These are phyloP conservation scores for Fraxinus cuspidata DNA, from an alignment of 257 asterid genomes.

Conservation along the genomic window DNA sequence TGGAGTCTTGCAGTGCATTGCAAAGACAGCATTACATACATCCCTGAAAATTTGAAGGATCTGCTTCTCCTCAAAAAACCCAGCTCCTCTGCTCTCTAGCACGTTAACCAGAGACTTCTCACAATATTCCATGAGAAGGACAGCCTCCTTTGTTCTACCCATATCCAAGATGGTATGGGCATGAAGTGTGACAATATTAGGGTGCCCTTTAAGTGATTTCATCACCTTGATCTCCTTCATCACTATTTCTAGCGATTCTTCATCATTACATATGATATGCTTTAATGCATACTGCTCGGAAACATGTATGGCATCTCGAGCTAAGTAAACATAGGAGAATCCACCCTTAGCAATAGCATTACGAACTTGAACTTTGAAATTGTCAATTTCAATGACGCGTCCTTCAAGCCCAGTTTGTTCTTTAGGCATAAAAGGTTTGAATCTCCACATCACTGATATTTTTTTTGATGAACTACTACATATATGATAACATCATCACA, in stretches of 20 bases:
- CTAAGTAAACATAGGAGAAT: slow-evolving; percentile 88
- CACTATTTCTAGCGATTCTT: slow-evolving; percentile 72
- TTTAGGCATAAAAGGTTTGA: slow-evolving; percentile 80
- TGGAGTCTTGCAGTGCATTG: slow-evolving; percentile 88
- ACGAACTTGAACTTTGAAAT: slow-evolving; percentile 75
- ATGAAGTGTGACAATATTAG: slow-evolving; percentile 75
- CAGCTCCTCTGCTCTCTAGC: slow-evolving; percentile 90
- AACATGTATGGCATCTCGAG: slow-evolving; percentile 76
- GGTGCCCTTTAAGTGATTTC: slow-evolving; percentile 91
- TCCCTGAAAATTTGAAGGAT: slow-evolving; percentile 77
- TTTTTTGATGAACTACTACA: slow-evolving; percentile 33
- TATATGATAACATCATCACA: slow-evolving; percentile 18
- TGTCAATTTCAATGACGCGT: slow-evolving; percentile 76
- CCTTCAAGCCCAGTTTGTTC: slow-evolving; percentile 96
- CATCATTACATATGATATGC: slow-evolving; percentile 90
- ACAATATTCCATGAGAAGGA: slow-evolving; percentile 92
- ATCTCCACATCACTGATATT: slow-evolving; percentile 71
- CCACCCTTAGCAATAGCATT: slow-evolving; percentile 94
- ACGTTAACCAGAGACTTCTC: slow-evolving; percentile 82
- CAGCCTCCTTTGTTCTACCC: slow-evolving; percentile 93
- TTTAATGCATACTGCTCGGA: slow-evolving; percentile 87
- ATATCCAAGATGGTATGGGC: slow-evolving; percentile 77
- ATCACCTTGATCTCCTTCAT: slow-evolving; percentile 77
- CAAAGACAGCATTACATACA: slow-evolving; percentile 88
- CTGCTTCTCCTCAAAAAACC: slow-evolving; percentile 92